These are phyloP conservation scores for Backusella mclennaniae DNA, from an alignment of 192 early-diverging fungal genomes.

Conservation along the genomic window DNA sequence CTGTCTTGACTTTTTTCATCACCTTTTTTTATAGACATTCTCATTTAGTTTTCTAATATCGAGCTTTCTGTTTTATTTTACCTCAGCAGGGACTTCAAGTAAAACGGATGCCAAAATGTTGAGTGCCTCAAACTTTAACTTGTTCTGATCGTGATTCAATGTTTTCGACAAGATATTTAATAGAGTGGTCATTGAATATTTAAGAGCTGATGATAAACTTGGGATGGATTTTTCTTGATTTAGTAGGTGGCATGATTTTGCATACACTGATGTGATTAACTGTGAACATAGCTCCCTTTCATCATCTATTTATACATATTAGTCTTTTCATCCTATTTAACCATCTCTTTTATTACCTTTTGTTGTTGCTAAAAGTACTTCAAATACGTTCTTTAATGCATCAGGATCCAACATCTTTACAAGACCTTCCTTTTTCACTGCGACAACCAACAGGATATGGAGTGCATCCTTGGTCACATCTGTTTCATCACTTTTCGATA, in stretches of 20 bases:
- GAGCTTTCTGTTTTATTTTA: background rate
- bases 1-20: conserved; percentile 6
- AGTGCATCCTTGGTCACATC: conserved; percentile 38
- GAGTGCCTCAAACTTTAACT: conserved; percentile 36
- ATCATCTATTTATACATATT: conserved; percentile 3
- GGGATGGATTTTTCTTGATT: conserved; percentile 10
- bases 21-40: background rate
- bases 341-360: conserved; percentile 20
- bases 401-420: conserved; percentile 30
- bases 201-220: conserved; percentile 6
- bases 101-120: conserved; percentile 29
- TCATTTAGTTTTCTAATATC: no score
- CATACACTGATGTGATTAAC: conserved; percentile 17
- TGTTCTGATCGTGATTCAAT: conserved; percentile 31
- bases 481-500: conserved; percentile 24
- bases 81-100: conserved; percentile 17
- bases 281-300: conserved; percentile 25
- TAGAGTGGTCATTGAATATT: conserved; percentile 21
- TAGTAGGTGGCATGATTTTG: conserved; percentile 9
- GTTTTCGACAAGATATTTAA: conserved; percentile 20
- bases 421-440: conserved; percentile 23
- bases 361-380: conserved; percentile 21
- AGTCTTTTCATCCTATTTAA: background rate
- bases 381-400: conserved; percentile 27
- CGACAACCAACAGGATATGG: conserved; percentile 33